These are phyloP conservation scores for Mercurialis annua DNA, from an alignment of 345 rosid species.

Conservation along the genomic window DNA sequence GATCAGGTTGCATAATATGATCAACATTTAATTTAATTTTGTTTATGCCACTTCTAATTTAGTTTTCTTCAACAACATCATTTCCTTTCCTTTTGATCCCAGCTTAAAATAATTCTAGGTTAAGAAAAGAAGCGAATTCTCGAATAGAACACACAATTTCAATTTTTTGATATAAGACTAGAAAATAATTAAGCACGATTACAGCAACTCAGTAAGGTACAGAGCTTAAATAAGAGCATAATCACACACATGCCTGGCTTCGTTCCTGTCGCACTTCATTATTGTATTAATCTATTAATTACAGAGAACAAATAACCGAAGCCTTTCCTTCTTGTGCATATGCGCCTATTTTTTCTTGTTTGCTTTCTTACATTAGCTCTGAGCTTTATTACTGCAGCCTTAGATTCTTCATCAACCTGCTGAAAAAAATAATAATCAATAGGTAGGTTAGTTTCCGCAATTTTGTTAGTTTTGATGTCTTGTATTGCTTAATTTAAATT, in stretches of 20 bases:
- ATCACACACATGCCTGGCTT: neutral
- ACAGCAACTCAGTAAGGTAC: neutral
- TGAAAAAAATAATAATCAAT: conserved; percentile 8
- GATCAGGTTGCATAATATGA: neutral
- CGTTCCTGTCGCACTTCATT: conserved; percentile 1
- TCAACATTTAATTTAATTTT: no score
- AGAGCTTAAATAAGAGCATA: conserved; percentile 5
- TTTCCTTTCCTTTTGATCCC: neutral
- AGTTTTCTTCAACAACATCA: neutral
- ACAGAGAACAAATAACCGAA: no score
- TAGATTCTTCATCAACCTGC: conserved; percentile 64
- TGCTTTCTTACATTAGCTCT: neutral
- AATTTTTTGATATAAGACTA: neutral
- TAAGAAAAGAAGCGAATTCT: neutral
- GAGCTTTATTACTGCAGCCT: conserved; percentile 43
- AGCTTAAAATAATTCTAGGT: no score
- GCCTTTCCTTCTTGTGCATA: neutral
- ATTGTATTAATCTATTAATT: neutral
- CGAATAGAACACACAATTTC: neutral
- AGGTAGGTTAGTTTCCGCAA: neutral
- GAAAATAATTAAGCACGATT: conserved; percentile 4
- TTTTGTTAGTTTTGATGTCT: neutral
- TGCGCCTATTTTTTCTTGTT: conserved; percentile 1
- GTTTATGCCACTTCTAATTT: neutral
- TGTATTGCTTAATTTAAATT: neutral